Evolutionary conservation across 192 early-diverging fungal species (phyloP).

Genomic region (Entophlyctis luteolus): DNA sequence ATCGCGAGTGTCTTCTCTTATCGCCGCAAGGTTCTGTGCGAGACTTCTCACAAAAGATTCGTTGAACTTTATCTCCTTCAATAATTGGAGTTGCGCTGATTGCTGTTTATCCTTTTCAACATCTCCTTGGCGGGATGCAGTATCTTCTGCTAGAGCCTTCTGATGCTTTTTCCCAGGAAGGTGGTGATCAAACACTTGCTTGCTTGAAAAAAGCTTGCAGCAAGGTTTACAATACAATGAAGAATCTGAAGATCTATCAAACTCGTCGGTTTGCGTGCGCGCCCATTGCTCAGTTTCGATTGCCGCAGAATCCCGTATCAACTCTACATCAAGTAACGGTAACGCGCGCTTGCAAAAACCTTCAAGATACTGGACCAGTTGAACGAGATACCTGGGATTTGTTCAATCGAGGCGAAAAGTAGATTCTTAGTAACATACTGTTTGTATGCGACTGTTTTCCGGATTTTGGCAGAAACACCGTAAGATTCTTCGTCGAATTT

Average conservation of each 20-base stretch:
- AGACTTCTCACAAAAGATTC: slow-evolving; percentile 64
- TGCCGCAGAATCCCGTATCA: slow-evolving; percentile 43
- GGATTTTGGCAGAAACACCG: slow-evolving; percentile 51
- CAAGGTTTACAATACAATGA: slow-evolving; percentile 71
- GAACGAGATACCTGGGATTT: slow-evolving; percentile 59
- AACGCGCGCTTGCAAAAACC: slow-evolving; percentile 68
- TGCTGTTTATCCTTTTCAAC: neutral
- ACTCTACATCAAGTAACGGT: slow-evolving; percentile 69
- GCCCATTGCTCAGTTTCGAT: slow-evolving; percentile 68
- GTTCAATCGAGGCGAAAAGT: neutral
- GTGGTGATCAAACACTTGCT: slow-evolving; percentile 81
- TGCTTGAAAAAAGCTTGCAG: slow-evolving; percentile 76
- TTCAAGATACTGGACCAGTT: slow-evolving; percentile 66
- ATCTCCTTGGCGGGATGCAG: neutral
- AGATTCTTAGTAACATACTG: slow-evolving; percentile 30
- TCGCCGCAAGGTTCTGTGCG: slow-evolving; percentile 26
- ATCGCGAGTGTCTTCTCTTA: slow-evolving; percentile 74
- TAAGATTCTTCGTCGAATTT: slow-evolving; percentile 36
- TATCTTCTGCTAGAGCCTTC: slow-evolving; percentile 64
- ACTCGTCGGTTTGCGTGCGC: slow-evolving; percentile 33
- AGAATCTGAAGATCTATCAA: slow-evolving; percentile 30
- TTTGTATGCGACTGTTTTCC: slow-evolving; percentile 55
- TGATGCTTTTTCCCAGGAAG: slow-evolving; percentile 87
- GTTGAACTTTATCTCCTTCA: slow-evolving; percentile 47
- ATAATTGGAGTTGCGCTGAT: neutral